phyloP scores from a whole-genome alignment of 148 eudicot genomes.

The Silene conica region DNA sequence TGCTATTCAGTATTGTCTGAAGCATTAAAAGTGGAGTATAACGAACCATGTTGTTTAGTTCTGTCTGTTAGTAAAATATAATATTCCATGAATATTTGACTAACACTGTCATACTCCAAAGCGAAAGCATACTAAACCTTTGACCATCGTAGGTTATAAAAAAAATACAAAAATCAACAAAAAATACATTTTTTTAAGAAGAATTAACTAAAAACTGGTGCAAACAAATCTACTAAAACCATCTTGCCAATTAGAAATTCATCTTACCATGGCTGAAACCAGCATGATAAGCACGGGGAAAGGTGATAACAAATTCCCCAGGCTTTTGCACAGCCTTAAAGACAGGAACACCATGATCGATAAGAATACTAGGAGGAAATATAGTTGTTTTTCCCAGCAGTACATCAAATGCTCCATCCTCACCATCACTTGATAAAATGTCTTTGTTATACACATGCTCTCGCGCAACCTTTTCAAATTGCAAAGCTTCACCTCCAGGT shows the following conservation, averaged over 20 bases:
- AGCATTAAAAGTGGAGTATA: too few species aligned
- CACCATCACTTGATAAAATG: slow-evolving; percentile 71
- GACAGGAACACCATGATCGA: slow-evolving; percentile 77
- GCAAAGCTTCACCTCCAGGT: slow-evolving; percentile 89
- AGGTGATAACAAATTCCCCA: slow-evolving; percentile 84
- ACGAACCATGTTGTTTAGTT: not conserved
- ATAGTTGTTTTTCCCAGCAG: slow-evolving; percentile 91
- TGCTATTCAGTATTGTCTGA: too few species aligned
- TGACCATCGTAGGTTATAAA: not conserved
- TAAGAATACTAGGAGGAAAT: slow-evolving; percentile 86
- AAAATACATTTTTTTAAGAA: not conserved
- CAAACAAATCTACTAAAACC: not conserved
- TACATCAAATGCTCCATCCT: slow-evolving; percentile 94
- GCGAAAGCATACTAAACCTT: not conserved
- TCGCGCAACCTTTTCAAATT: slow-evolving; percentile 83
- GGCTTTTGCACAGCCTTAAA: slow-evolving; percentile 97
- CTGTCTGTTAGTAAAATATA: too few species aligned
- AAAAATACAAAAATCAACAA: not conserved
- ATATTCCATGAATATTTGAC: too few species aligned
- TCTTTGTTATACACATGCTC: slow-evolving; percentile 74
- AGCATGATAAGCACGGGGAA: slow-evolving; percentile 97
- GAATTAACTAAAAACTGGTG: not conserved
- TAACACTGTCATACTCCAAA: not conserved
- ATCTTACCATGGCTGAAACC: slow-evolving; percentile 98
- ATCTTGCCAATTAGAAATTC: slow-evolving; percentile 1